Evolutionary conservation across 148 eudicot species (phyloP), one percentile per base, ranked within the genome.

Genomic region (Camellia lanceoleosa): DNA sequence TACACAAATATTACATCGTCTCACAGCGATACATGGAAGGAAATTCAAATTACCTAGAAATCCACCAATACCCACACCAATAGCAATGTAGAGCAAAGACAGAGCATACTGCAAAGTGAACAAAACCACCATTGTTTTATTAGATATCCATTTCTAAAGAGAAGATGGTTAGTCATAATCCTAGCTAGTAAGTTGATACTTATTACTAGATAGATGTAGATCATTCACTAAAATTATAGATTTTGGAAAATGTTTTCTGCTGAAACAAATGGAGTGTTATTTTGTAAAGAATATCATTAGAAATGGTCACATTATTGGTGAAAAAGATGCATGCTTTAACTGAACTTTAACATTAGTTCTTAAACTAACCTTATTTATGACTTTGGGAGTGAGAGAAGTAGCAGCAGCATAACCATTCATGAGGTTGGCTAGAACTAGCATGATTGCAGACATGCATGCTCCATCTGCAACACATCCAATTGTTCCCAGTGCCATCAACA

Each of bases 321-420:
- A 7, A 5, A 20, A 70, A 44, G 23, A 2, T 16, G 19, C 4
- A 10, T 13, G n/a, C 54, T 44, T 15, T 11, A 71, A 51, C 23
- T 19, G 42, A 1, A 68, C 11, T 41, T 1, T 16, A 58, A 38
- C 9, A 30, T 38, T 55, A 74, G 12, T 56, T 44, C 8, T 44
- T 42, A 4, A 56, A 74, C 77, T 58, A 58, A 74, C 77, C 77
- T 41, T 56, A 13, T 74, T 13, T 7, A 74, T 60, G 64, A 38
- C 51, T 4, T 74, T 7, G 16, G 5, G 62, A 15, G 49, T 56
- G n/a, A 74, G 77, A 41, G 77, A 74, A 7, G 51, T 4, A 58
- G 65, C 5, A 16, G 43, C 7, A 74, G 65, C 77, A 60, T 56
- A 74, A 58, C 64, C 49, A 56, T 74, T 74, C 77, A 74, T 74